Evolutionary conservation across 75 land plant species (phyloP).

Genomic region (Cryptomeria japonica): DNA sequence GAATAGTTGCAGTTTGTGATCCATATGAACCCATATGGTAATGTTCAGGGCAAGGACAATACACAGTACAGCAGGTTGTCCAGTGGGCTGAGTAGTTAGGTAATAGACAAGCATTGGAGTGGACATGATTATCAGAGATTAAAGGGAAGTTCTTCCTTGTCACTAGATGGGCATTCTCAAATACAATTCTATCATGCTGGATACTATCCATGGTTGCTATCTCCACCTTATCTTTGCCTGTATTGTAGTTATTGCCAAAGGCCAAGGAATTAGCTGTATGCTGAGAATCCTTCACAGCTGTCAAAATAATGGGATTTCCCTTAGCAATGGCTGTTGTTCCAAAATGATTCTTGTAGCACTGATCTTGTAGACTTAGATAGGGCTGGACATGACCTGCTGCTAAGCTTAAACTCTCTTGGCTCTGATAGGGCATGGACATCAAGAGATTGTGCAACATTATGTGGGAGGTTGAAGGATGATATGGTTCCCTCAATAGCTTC

Average conservation of each 20-base stretch:
- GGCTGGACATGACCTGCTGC: not conserved
- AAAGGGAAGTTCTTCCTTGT: not conserved
- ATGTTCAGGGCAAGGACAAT: slow-evolving; percentile 7
- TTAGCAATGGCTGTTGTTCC: not conserved
- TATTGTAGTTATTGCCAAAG: not conserved
- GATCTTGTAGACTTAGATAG: not conserved
- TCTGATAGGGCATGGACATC: slow-evolving; percentile 2
- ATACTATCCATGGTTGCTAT: not conserved
- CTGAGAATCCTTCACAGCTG: not conserved
- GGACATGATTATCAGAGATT: not conserved
- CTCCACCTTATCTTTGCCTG: not conserved
- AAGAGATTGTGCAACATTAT: not conserved
- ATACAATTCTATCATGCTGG: not conserved
- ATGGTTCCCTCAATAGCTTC: not conserved
- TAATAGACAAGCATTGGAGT: not conserved
- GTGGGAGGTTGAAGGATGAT: not conserved
- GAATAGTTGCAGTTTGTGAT: not conserved
- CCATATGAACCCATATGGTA: not conserved
- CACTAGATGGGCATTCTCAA: not conserved
- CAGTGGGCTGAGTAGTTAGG: not conserved
- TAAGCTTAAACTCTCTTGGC: not conserved
- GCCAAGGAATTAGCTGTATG: not conserved
- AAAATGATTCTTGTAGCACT: not conserved
- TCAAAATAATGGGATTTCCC: not conserved
- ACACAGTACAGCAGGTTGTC: not conserved